Base-by-base conservation (phyloP, 768 basidiomycete species). In the Suillus discolor region DNA sequence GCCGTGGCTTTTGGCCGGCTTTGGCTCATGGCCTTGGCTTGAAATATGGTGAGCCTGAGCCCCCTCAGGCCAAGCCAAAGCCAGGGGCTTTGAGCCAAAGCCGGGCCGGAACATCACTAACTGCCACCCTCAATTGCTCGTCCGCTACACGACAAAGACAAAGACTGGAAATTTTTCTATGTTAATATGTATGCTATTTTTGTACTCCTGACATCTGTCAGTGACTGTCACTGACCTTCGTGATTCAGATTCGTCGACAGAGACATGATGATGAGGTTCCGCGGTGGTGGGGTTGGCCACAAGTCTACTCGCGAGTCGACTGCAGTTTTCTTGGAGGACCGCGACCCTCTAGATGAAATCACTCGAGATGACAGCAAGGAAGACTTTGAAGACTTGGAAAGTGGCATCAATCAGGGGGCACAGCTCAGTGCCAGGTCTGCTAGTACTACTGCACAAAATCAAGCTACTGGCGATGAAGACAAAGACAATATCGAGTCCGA, bases 241-340 rank as follows among this genome's bases (percentile, higher is more conserved):
- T 44, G 4, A 11, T 45, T n/a, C 20, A 82, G 81, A 12, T 81
- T 81, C 63, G 77, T 78, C 28, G 80, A 82, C 65, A 69, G 78
- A 11, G 81, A 82, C 47, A 83, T 79, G 79, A 62, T 79, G 25
- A 79, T 80, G 74, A 69, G 78, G 20, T 79, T 69, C 57, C 57
- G 67, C 23, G 77, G 74, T 6, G 66, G 72, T 18, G 79, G 74
- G 2, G 66, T 79, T 44, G 78, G 79, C 7, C 78, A 80, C 61
- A 62, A 54, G 34, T n/a, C 55, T 7, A 49, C 61, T 36, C 38
- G 18, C 13, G 54, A 63, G 44, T n/a, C 20, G 8, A 57, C 34
- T 25, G 55, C 41, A 42, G 6, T 42, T 42, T 42, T 42, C 42
- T 18, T 42, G 42, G 42, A 42, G 42, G 42, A 42, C 42, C 5